Conservation (phyloP, 495 filamentous ascomycete genomes). For the Thozetella sp. region DNA sequence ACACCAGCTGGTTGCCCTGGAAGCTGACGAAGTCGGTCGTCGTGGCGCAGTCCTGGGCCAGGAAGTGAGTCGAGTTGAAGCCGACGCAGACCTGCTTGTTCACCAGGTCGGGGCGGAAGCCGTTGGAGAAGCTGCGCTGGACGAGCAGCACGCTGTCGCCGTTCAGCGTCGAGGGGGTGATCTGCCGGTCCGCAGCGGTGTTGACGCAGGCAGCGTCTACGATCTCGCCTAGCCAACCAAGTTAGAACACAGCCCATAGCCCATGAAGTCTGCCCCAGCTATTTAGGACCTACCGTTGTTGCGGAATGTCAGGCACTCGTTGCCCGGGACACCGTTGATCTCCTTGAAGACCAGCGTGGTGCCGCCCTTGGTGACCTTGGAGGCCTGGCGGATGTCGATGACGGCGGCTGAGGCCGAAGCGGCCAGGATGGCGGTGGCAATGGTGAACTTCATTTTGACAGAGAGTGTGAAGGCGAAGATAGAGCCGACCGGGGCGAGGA, state of each 20-base stretch:
- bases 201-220: conserved; percentile 31
- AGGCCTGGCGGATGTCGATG: conserved; percentile 9
- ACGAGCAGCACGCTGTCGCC: conserved; percentile 21
- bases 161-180: conserved; percentile 26
- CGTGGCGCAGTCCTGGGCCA: conserved; percentile 22
- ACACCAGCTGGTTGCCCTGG: conserved; percentile 17
- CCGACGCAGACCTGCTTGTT: conserved; percentile 26
- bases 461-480: neutral
- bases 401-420: conserved; percentile 11
- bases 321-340: conserved; percentile 25
- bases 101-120: conserved; percentile 28
- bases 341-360: conserved; percentile 28
- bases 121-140: conserved; percentile 19
- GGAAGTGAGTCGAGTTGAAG: conserved; percentile 25
- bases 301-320: conserved; percentile 32
- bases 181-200: conserved; percentile 27
- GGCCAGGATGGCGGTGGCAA: conserved; percentile 7
- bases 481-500: neutral
- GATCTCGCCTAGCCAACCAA: conserved; percentile 26
- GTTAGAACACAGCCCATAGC: too few species aligned
- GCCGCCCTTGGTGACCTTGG: conserved; percentile 6
- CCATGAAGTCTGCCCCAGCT: too few species aligned
- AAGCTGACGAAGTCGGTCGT: conserved; percentile 21
- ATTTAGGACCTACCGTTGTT: conserved; percentile 24
- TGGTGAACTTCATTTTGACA: conserved; percentile 17